These are phyloP conservation scores for Ceratocystis albifundus DNA, from an alignment of 2,329 filamentous ascomycete genomes.

Conservation along the genomic window DNA sequence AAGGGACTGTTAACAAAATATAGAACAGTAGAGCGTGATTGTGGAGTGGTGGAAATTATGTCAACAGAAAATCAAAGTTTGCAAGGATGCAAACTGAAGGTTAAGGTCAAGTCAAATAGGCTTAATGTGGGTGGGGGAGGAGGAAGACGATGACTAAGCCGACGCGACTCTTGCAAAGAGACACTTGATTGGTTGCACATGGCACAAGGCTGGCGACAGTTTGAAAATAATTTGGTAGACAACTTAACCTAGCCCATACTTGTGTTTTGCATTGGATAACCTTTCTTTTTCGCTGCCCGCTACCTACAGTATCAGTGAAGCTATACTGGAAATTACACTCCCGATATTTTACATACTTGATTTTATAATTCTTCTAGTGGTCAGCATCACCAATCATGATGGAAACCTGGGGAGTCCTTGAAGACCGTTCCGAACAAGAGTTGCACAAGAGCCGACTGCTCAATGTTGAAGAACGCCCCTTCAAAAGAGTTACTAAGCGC, in stretches of 20 bases:
- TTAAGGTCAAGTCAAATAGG: not conserved
- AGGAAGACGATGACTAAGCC: not conserved
- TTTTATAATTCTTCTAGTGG: not conserved
- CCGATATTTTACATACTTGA: too few species aligned
- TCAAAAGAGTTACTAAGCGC: conserved; percentile 76
- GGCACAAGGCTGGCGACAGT: not conserved
- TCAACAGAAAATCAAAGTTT: conserved; percentile 6
- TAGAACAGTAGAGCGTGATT: not conserved
- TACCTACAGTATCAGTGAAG: too few species aligned
- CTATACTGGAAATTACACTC: too few species aligned
- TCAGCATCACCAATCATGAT: conserved; percentile 27
- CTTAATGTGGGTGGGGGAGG: not conserved
- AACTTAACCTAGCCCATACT: not conserved
- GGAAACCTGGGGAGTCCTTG: conserved; percentile 53
- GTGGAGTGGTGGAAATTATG: not conserved
- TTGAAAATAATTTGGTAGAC: not conserved
- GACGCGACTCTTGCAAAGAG: not conserved
- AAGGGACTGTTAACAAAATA: not conserved
- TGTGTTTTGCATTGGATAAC: not conserved
- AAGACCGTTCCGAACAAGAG: conserved; percentile 66
- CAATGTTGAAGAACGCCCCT: conserved; percentile 83
- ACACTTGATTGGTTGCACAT: conserved; percentile 1
- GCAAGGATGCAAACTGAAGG: conserved; percentile 1
- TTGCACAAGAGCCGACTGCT: conserved; percentile 80
- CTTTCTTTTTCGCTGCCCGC: not conserved